Evolutionary conservation across 306 rosid species (phyloP), one percentile per base, ranked within the genome.

Genomic region (Aeschynomene evenia): DNA sequence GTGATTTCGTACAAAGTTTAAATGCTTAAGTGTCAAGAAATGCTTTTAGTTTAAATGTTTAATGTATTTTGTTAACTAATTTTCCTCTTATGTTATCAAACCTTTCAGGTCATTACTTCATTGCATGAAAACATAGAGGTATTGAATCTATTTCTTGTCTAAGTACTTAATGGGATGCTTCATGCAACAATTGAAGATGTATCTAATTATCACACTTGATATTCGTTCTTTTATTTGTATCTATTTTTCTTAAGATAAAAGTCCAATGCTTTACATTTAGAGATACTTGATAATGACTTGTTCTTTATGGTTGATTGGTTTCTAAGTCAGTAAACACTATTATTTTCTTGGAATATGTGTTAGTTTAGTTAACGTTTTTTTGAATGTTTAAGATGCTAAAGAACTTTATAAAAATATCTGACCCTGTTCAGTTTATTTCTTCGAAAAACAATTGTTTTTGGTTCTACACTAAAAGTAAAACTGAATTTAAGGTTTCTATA

Each of bases 121-220:
- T 73, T 93, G 83, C 96, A 93, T 70, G 88, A 77, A 82, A 84
- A 73, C 72, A 24, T 92, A 21, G 87, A 92, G 96, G 98, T 50
- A 45, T 49, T 20, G n/a, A 52, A 67, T 58, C 48, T 49, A 50
- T 66, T 66, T 34, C 63, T 46, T 43, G 20, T 18, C 58, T 56
- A n/a, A 42, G 52, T 51, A 50, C 26, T 42, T 22, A 19, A 71
- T 23, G 43, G 49, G 57, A 40, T 79, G 73, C 43, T 4, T 51
- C 9, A 28, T 8, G 9, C 72, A 60, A 63, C 46, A 63, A 22
- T 28, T 49, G 26, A 16, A 48, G 65, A 24, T 28, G 70, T 56
- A 59, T 42, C 42, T 53, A 45, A 51, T 12, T 31, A 43, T 34
- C 22, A 34, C 55, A 28, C 50, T n/a, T 62, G 11, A 68, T 43